Conservation (phyloP, 2,329 filamentous ascomycete species). For the Magnaporthiopsis rhizophila region DNA sequence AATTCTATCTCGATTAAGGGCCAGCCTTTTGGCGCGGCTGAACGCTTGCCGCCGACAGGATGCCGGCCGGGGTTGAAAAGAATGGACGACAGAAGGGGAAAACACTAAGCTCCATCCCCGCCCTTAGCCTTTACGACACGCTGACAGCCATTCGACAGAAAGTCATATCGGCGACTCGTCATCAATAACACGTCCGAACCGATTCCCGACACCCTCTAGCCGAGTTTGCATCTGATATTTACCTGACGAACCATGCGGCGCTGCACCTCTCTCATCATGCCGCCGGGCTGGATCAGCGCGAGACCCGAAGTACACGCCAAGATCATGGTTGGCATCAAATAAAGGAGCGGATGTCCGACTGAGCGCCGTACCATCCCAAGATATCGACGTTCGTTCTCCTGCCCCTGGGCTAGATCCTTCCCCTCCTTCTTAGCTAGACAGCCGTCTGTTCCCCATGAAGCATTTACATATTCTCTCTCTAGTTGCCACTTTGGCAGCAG, state of each 20-base stretch:
- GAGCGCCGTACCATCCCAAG: neutral
- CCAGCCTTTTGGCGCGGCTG: neutral
- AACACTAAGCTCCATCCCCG: neutral
- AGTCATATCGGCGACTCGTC: neutral
- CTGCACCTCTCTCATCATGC: neutral
- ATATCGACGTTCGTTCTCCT: neutral
- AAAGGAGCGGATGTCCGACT: neutral
- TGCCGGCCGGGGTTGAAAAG: neutral
- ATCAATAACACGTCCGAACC: neutral
- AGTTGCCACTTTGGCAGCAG: neutral
- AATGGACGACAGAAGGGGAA: neutral
- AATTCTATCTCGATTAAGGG: too few species aligned
- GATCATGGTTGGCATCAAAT: neutral
- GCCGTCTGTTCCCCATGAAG: neutral
- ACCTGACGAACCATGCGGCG: neutral
- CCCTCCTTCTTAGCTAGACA: neutral
- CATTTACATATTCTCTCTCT: neutral
- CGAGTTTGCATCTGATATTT: neutral
- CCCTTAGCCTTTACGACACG: neutral
- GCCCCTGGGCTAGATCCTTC: neutral
- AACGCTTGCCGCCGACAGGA: neutral
- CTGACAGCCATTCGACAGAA: neutral
- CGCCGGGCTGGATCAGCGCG: too few species aligned
- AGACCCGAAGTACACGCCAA: neutral
- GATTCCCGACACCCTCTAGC: neutral